Evolutionary conservation across 2,329 filamentous ascomycete species (phyloP), one percentile per base, ranked within the genome.

Genomic region (Ceratocystis ficicola): DNA sequence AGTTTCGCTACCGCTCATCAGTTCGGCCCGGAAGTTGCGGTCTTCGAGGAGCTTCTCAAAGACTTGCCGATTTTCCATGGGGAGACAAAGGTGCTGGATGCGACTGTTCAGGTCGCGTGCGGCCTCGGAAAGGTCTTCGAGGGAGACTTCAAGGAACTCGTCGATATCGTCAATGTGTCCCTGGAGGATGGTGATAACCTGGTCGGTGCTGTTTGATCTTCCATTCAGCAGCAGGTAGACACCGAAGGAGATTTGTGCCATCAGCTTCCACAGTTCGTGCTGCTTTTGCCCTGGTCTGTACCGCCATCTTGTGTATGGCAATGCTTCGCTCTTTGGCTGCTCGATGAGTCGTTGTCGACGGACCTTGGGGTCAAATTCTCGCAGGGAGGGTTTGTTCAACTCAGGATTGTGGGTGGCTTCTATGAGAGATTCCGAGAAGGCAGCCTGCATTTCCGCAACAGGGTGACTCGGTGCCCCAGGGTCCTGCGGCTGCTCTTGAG

Each of bases 151-250:
- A 44, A 97, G 78, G 72, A 96, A 96, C 71, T 88, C 86, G 75
- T 97, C 94, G 36, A 97, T 84, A 74, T 97, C 93, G 72, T 96
- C 89, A 68, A 97, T 94, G 74, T 97, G 93, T 15, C 84, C 86
- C 72, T 96, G 90, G 66, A 97, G 80, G 64, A 97, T 97, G 69
- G 82, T 86, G 69, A 96, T 86, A 12, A 96, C 93, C 73, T 95
- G 89, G 44, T 85, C 81, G 70, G 95, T 89, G 70, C 90, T 95
- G 75, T 93, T 95, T 64, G 94, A 92, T 74, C 95, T 84, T 68
- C 86, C 86, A 71, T 92, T 86, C 65, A 95, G 84, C 66, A 97
- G 77, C 57, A 97, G 79, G 74, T 96, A 92, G 46, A 97, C 86
- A 22, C 94, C 93, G 74, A 97, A 97, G 1, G 90, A 87, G 70